Percentiles rank a stretch among this genome's conserved stretches.
phyloP scores from a whole-genome alignment of 2,329 filamentous ascomycete genomes.

The Exserohilum rostratum region DNA sequence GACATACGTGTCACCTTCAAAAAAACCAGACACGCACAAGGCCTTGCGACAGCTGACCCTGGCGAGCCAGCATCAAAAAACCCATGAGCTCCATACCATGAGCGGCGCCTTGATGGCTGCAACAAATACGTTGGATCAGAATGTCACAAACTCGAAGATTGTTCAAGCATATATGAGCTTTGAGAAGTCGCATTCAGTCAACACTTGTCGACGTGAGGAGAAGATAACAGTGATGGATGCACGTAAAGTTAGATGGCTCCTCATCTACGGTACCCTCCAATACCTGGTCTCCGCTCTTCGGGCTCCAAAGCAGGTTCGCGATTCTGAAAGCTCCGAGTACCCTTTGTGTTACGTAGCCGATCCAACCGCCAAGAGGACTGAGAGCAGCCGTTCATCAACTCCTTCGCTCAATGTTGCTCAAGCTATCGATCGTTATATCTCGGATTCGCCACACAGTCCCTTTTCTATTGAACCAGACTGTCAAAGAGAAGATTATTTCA shows the following conservation, averaged over 20 bases:
- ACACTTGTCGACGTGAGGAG: conserved; percentile 60
- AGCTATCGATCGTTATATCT: conserved; percentile 22
- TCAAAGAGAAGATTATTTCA: conserved; percentile 51
- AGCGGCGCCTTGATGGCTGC: conserved; percentile 60
- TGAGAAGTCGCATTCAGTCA: conserved; percentile 64
- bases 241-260: conserved; percentile 78
- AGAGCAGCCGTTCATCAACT: conserved; percentile 18
- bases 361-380: conserved; percentile 35
- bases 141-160: conserved; percentile 55
- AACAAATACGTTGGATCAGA: conserved; percentile 52
- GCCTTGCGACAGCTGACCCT: conserved; percentile 45
- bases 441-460: conserved; percentile 10
- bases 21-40: conserved; percentile 41
- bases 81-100: conserved; percentile 57
- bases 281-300: conserved; percentile 70
- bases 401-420: conserved; percentile 20
- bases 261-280: conserved; percentile 76
- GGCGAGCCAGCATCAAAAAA: conserved; percentile 48
- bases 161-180: conserved; percentile 73
- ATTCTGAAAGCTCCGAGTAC: conserved; percentile 64
- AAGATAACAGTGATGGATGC: conserved; percentile 68
- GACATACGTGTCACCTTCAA: conserved; percentile 32
- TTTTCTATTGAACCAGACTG: conserved; percentile 54
- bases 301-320: conserved; percentile 66
- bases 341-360: conserved; percentile 58